Base-by-base conservation (phyloP, 2,329 filamentous ascomycete species). In the Penicillium sp. region DNA sequence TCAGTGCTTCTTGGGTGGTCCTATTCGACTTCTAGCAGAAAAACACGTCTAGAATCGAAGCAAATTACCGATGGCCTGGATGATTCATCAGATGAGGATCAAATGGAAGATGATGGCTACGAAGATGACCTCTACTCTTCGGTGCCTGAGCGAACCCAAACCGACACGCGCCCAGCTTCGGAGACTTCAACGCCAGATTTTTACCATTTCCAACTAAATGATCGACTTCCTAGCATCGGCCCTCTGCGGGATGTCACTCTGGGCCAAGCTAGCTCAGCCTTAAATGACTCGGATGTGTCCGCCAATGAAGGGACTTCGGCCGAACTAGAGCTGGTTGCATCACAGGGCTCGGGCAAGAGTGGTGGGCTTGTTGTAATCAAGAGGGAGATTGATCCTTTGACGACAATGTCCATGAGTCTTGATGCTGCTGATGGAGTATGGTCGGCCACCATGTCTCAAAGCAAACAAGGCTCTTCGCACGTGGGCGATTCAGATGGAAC, bases 1-100 rank as follows among this genome's bases (percentile, higher is more conserved):
- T 96, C 93, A 0, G 73, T 90, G 1, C 81, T 99, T 4, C 72
- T 99, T 26, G 88, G 90, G 22, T 97, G 92, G 89, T 86, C 84
- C 37, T 84, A 84, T 60, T 89, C 88, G 64, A 83, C 79, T 11
- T 84, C 86, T 58, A 65, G 80, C 3, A 84, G 84, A 50, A 87
- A 87, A 65, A 81, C 84, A 24, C 84, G 87, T 43, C 72, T 84
- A 4, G 87, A 70, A 26, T 56, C 88, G 49, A 78, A 84, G 80
- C 67, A 86, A 78, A 68, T 71, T 74, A 60, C 84, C 78, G 67
- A 79, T 42, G 74, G 69, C 42, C 62, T 70, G 5, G 76, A 78
- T 14, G 84, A 87, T 21, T 74, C 84, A 45, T 87, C 89, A 8
- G 87, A 90, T 27, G 71, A 76, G 21, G 73, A 82, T 3, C 82